Evolutionary conservation across 805 yeast species (phyloP).

Genomic region (Metschnikowia picachoensis): DNA sequence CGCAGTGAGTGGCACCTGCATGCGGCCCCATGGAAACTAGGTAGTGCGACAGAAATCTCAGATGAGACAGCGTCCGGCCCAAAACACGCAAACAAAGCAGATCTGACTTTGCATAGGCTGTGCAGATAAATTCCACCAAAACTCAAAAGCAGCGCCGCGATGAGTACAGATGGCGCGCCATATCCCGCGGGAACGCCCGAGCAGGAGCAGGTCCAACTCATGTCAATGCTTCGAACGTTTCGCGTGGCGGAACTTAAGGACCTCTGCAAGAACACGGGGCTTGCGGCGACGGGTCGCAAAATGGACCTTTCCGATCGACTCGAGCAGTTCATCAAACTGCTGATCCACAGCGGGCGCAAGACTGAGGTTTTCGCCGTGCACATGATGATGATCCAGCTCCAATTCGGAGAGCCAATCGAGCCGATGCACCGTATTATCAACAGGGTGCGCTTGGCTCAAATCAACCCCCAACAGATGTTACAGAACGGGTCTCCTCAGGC

Average conservation of each 20-base stretch:
- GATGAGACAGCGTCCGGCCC: not conserved
- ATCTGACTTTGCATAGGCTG: no score
- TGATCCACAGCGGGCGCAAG: constrained; percentile 35
- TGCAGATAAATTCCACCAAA: no score
- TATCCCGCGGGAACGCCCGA: not conserved
- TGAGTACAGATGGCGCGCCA: not conserved
- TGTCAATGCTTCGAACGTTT: not conserved
- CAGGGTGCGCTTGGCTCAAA: constrained; percentile 23
- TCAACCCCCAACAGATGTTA: no score
- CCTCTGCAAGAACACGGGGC: constrained; percentile 46
- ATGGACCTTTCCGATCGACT: constrained; percentile 56
- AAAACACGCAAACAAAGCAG: no score
- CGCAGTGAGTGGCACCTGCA: no score
- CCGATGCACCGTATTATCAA: constrained; percentile 26
- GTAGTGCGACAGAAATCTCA: not conserved
- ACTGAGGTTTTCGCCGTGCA: constrained; percentile 44
- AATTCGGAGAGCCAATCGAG: constrained; percentile 35
- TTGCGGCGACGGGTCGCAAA: constrained; percentile 57
- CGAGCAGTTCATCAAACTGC: constrained; percentile 40
- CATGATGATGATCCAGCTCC: constrained; percentile 39
- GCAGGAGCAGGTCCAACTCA: not conserved
- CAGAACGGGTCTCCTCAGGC: no score
- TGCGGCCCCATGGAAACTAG: no score
- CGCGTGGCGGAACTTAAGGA: constrained; percentile 49
- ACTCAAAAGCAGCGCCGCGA: not conserved